phyloP scores from a whole-genome alignment of 1,284 basidiomycete species.

The Veloporphyrellus conicus region DNA sequence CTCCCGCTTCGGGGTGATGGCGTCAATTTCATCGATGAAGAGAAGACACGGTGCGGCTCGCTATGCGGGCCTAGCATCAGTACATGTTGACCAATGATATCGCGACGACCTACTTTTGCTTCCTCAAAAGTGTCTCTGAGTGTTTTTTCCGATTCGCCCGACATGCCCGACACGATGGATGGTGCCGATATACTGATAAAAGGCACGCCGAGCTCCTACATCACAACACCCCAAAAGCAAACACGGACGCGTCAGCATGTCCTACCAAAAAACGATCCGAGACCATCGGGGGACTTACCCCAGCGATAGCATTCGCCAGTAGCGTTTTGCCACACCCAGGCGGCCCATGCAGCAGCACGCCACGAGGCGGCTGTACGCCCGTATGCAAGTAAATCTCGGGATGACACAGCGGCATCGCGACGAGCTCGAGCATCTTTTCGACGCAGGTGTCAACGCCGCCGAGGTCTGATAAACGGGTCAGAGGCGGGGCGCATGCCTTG shows the following conservation, averaged over 20 bases:
- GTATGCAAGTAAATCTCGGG: slow-evolving; percentile 94
- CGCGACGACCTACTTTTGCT: slow-evolving; percentile 56
- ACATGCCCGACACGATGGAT: slow-evolving; percentile 94
- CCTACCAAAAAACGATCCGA: background rate
- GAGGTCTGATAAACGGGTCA: slow-evolving; percentile 74
- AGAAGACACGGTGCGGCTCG: slow-evolving; percentile 84
- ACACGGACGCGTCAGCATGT: slow-evolving; percentile 8
- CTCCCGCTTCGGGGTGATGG: slow-evolving; percentile 95
- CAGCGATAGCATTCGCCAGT: slow-evolving; percentile 88
- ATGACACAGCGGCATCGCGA: slow-evolving; percentile 91
- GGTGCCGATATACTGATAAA: slow-evolving; percentile 94
- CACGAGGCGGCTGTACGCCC: slow-evolving; percentile 87
- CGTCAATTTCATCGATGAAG: slow-evolving; percentile 97
- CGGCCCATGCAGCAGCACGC: slow-evolving; percentile 93
- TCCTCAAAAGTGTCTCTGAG: slow-evolving; percentile 95
- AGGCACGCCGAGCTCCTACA: slow-evolving; percentile 82
- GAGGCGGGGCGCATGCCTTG: slow-evolving; percentile 65
- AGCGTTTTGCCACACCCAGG: slow-evolving; percentile 97
- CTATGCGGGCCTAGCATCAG: slow-evolving; percentile 37
- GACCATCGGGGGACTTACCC: slow-evolving; percentile 52
- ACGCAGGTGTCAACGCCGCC: slow-evolving; percentile 85
- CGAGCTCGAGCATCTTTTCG: slow-evolving; percentile 92
- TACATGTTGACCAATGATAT: background rate
- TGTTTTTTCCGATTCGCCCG: slow-evolving; percentile 95
- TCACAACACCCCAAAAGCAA: background rate